Base-by-base conservation (phyloP, 148 eudicot genomes). In the Fallopia convolvulus region DNA sequence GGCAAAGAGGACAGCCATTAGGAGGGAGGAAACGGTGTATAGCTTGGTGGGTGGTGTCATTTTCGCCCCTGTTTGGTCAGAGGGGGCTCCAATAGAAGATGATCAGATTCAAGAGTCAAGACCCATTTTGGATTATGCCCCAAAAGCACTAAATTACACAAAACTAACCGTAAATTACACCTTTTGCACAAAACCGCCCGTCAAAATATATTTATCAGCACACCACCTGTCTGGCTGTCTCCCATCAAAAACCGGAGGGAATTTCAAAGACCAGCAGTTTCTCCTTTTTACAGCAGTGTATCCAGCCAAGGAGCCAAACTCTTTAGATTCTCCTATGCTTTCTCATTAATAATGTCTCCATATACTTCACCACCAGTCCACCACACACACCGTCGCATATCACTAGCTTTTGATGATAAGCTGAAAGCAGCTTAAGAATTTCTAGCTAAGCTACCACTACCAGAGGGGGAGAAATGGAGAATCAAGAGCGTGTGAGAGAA, bases 271-370 rank as follows among this genome's bases (percentile, higher is more conserved):
- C 97, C 82, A 94, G 40, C 46, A 92, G 72, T 49, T 85, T 94
- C 83, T 94, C 99, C 76, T 92, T 96, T 96, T 12, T 12, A 91
- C 94, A 21, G 92, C 92, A 17, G 97, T 91, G 87, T 92, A 94
- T 82, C 92, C 94, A 0, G 92, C 97, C 44, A 94, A 79, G 30
- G 99, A 88, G 2, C 99, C 99, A n/a, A 74, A 92, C 78, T 89
- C 91, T 73, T 90, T 92, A 13, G 93, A 5, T 81, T 85, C 2
- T 89, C 92, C 6, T 89, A 56, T 5, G 93, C 89, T 58, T 85
- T 85, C 83, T 94, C 98, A 12, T 80, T 79, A 70, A 94, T 84
- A 70, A 94, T 84, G 82, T 94, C 88, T 36, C 92, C 98, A 40
- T 94, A 94, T 0, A 94, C 97, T 84, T 92, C 30, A 26, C 30